These are phyloP conservation scores for Niveomyces coronatus DNA, from an alignment of 2,329 filamentous ascomycete genomes.

Conservation along the genomic window DNA sequence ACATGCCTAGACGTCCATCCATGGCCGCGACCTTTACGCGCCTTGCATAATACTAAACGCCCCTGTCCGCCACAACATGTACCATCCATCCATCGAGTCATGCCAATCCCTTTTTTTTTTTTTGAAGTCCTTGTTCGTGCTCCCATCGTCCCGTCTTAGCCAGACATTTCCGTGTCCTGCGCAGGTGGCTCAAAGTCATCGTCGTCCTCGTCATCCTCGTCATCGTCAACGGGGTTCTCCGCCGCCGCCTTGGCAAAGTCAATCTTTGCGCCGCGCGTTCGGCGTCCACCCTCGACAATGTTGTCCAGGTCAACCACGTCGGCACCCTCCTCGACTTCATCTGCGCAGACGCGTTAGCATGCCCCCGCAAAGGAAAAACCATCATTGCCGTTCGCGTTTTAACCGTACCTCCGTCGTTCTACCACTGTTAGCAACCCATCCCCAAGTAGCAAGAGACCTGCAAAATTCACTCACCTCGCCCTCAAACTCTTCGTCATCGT, in stretches of 20 bases:
- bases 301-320: conserved; percentile 87
- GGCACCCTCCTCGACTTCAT: conserved; percentile 69
- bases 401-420: conserved; percentile 16
- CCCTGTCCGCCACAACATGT: no score
- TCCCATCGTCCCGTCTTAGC: conserved; percentile 15
- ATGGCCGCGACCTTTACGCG: no score
- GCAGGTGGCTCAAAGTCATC: conserved; percentile 55
- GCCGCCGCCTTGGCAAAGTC: conserved; percentile 86
- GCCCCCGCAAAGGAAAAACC: no score
- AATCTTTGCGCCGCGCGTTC: conserved; percentile 86
- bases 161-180: conserved; percentile 59
- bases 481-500: conserved; percentile 18
- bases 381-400: no score
- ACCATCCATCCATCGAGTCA: no score
- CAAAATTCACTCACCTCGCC: conserved; percentile 17
- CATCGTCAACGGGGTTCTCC: conserved; percentile 63
- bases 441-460: background rate
- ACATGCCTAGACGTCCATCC: no score
- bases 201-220: conserved; percentile 71
- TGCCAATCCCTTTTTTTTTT: background rate
- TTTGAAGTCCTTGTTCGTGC: background rate
- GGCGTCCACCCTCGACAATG: conserved; percentile 68
- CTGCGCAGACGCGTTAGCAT: conserved; percentile 10
- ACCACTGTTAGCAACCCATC: conserved; percentile 15
- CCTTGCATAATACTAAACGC: no score